A percentile compares a stretch with the other conserved stretches of the same genome.
phyloP scores from a whole-genome alignment of 768 basidiomycete genomes.

The Mycena olivaceomarginata region DNA sequence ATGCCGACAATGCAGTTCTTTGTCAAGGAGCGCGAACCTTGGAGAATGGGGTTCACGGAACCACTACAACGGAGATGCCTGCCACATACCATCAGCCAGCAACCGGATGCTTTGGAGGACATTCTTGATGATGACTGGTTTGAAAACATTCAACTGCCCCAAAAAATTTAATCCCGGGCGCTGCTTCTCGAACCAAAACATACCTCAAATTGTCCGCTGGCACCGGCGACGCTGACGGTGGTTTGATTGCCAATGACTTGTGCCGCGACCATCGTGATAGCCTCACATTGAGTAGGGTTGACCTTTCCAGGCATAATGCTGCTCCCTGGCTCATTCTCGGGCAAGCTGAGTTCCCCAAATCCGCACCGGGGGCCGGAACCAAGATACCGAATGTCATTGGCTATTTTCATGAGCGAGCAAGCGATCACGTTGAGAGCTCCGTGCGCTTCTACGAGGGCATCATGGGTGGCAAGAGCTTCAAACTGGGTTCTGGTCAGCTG shows the following conservation, averaged over 20 bases:
- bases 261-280: constrained; percentile 98
- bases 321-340: constrained; percentile 99
- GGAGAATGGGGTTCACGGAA: constrained; percentile 28
- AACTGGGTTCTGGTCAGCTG: constrained; percentile 72
- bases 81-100: constrained; percentile 86
- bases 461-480: constrained; percentile 98
- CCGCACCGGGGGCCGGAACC: constrained; percentile 99
- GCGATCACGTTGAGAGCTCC: constrained; percentile 97
- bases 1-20: constrained; percentile 98
- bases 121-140: constrained; percentile 99
- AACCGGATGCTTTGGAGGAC: constrained; percentile 97
- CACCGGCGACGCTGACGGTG: constrained; percentile 92
- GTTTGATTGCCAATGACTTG: constrained; percentile 99
- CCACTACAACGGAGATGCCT: constrained; percentile 20
- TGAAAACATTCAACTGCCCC: constrained; percentile 95
- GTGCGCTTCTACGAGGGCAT: constrained; percentile 97
- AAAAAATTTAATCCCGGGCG: constrained; percentile 25
- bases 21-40: constrained; percentile 94
- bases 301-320: constrained; percentile 99
- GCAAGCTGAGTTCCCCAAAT: constrained; percentile 94
- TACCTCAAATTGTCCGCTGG: constrained; percentile 98
- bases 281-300: constrained; percentile 99
- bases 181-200: constrained; percentile 42
- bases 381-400: constrained; percentile 98
- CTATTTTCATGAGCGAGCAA: constrained; percentile 99